Conservation (phyloP, 148 eudicot genomes). For the Heliamphora exappendiculata region DNA sequence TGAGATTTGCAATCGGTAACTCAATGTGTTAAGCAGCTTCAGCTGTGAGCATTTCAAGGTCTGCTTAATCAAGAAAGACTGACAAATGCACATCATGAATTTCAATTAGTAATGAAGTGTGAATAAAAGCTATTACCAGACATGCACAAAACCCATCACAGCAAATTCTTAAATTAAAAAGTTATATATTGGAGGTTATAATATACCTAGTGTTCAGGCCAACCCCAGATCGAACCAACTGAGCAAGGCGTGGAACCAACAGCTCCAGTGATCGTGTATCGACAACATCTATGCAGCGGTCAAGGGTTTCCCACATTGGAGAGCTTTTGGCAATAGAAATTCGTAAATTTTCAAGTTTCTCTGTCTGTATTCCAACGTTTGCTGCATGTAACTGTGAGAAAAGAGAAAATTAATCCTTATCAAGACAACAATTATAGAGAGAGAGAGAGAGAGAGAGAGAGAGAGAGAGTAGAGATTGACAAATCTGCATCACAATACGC, state of each 20-base stretch:
- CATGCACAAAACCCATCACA: background rate
- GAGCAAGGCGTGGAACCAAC: constrained; percentile 86
- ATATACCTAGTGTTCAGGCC: constrained; percentile 87
- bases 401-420: constrained; percentile 13
- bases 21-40: background rate
- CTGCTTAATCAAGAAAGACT: background rate
- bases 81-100: background rate
- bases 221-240: constrained; percentile 82
- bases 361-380: constrained; percentile 81
- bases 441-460: background rate
- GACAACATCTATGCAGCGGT: constrained; percentile 74
- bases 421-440: constrained; percentile 8
- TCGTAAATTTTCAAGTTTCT: constrained; percentile 87
- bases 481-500: background rate
- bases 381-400: constrained; percentile 73
- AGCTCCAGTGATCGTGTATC: constrained; percentile 71
- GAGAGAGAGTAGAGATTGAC: background rate
- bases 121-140: background rate
- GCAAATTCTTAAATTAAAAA: background rate
- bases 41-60: background rate
- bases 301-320: constrained; percentile 99
- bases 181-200: background rate
- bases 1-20: background rate
- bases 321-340: constrained; percentile 91
- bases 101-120: background rate